A percentile compares a stretch with the other conserved stretches of the same genome.
These are phyloP conservation scores for Symbiodinium pilosum DNA, from an alignment of 73 alveolate species.

Conservation along the genomic window DNA sequence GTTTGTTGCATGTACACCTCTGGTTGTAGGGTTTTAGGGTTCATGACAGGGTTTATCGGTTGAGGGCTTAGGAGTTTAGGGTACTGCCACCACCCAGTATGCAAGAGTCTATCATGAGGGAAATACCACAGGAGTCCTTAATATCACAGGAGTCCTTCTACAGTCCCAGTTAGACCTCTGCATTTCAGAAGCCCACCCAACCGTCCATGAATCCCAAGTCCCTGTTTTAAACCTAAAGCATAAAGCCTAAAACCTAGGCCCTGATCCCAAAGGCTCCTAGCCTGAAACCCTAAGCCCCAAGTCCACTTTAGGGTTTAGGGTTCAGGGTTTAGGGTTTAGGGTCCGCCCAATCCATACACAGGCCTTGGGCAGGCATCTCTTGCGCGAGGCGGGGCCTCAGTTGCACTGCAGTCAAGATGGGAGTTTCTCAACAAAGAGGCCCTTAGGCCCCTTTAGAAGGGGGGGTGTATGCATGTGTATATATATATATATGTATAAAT, in stretches of 20 bases:
- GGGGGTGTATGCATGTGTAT: not conserved
- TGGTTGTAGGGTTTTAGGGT: not conserved
- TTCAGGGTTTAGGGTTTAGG: not conserved
- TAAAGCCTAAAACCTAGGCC: too few species aligned
- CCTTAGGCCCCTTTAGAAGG: too few species aligned
- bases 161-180: too few species aligned
- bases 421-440: not conserved
- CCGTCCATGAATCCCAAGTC: too few species aligned
- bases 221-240: too few species aligned
- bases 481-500: not conserved
- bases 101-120: too few species aligned
- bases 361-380: not conserved
- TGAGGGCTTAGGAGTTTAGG: not conserved
- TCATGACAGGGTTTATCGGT: not conserved
- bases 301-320: not conserved
- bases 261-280: not conserved
- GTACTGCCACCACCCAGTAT: too few species aligned
- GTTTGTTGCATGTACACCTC: too few species aligned
- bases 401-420: not conserved
- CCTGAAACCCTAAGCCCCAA: not conserved
- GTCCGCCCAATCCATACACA: not conserved
- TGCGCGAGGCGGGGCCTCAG: not conserved
- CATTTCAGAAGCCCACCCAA: too few species aligned
- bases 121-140: too few species aligned
- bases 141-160: too few species aligned